Base-by-base conservation (phyloP, 805 yeast species). In the Metschnikowia corniflorae region DNA sequence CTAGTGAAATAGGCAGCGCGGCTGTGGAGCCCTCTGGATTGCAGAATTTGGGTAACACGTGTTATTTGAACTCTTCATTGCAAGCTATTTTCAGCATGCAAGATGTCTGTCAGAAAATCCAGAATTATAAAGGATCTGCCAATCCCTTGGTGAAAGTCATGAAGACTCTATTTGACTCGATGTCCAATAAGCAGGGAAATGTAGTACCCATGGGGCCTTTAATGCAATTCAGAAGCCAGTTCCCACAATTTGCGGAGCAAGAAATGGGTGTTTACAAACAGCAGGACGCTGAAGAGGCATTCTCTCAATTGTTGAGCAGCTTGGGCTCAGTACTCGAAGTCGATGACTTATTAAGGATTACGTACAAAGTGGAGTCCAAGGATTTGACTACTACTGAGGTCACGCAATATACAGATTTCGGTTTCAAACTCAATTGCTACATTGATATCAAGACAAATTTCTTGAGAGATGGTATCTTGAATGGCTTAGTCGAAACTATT, bases 271-370 rank as follows among this genome's bases (percentile, higher is more conserved):
- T 73, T 39, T 84, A 75, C 56, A 88, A 86, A 61, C 98, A 93
- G 65, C 99, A 93, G 64, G 99, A 93, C 67, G 98, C 98, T 0
- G 99, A 93, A 65, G 99, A 93, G 59, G 84, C 91, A 13, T 88
- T 79, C 63, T 82, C 96, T 6, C 91, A 84, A 58, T 72, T 93
- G 33, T 62, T 89, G 44, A 63, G 68, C 23, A 62, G 71, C 21
- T 59, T 86, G 42, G 59, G 72, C 24, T 53, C 60, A 16, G 72
- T 69, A 9, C 70, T 73, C 17, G 71, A 76, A 15, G 59, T 78
- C 25, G 77, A 77, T 35, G 73, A 73, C 40, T 70, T 71, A 44
- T 83, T 89, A 57, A 77, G 75, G 31, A 68, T 94, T 30, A 69
- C 71, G 26, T 83, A 85, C 54, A 80, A 75, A 49, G 73, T 80